A percentile compares a stretch with the other conserved stretches of the same genome.
These are phyloP conservation scores for Kockiozyma suomiensis DNA, from an alignment of 805 yeast species.

Conservation along the genomic window DNA sequence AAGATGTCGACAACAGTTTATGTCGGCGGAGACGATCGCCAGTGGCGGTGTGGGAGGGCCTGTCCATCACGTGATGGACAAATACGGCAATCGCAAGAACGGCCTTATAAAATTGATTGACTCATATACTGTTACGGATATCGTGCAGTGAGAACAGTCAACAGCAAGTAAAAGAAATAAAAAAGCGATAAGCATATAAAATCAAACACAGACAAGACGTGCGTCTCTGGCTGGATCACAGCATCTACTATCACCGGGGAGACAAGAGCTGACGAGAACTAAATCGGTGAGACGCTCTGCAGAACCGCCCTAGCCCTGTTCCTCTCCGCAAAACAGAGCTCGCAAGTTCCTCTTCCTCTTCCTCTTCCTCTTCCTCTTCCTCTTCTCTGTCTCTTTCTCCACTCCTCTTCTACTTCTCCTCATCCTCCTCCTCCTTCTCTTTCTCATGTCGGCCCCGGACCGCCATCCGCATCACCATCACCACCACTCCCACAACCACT, in stretches of 20 bases:
- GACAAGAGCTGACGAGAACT: too few relatives aligned
- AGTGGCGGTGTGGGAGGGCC: background rate
- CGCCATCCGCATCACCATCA: slow-evolving; percentile 8
- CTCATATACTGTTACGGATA: too few relatives aligned
- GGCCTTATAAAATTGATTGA: background rate
- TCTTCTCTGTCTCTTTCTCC: background rate
- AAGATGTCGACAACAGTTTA: background rate
- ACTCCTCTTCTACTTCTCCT: background rate
- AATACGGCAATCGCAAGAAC: background rate
- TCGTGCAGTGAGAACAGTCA: too few relatives aligned
- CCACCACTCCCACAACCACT: slow-evolving; percentile 9
- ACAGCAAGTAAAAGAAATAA: too few relatives aligned
- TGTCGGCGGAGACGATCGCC: slow-evolving; percentile 9
- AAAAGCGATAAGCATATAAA: too few relatives aligned
- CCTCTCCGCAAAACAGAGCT: too few relatives aligned
- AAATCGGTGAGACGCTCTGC: too few relatives aligned
- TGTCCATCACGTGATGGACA: background rate
- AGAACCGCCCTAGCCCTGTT: too few relatives aligned
- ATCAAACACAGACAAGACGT: too few relatives aligned
- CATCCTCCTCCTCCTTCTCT: background rate
- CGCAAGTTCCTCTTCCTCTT: background rate
- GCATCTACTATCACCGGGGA: too few relatives aligned
- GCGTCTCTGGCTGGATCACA: too few relatives aligned
- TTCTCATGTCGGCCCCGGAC: slow-evolving; percentile 1
- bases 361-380: background rate